Conservation (phyloP, 306 rosid genomes). For the Senna tora region DNA sequence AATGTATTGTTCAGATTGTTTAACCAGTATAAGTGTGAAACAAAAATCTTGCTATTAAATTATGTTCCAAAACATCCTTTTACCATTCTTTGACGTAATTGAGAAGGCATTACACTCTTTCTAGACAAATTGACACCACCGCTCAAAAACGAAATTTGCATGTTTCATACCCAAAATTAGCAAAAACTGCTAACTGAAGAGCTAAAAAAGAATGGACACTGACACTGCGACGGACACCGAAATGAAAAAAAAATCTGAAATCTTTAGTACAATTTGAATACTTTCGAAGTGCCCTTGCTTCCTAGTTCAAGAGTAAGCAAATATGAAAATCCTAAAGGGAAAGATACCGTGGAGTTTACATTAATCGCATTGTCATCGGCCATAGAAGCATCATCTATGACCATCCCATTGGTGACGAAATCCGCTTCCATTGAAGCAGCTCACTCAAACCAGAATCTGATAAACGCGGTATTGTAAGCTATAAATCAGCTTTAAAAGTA, state of each 20-base stretch:
- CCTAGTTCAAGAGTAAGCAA: background rate
- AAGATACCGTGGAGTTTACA: constrained; percentile 56
- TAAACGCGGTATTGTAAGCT: background rate
- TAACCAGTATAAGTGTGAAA: too few relatives aligned
- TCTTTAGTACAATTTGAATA: background rate
- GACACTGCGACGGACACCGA: background rate
- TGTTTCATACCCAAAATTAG: constrained; percentile 11
- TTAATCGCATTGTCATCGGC: constrained; percentile 41
- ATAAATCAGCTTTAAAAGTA: constrained; percentile 21
- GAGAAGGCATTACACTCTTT: background rate
- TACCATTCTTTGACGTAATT: background rate
- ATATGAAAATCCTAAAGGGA: constrained; percentile 1
- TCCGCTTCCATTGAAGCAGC: constrained; percentile 57
- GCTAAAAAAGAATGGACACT: background rate
- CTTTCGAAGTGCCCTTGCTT: background rate
- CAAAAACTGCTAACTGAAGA: background rate
- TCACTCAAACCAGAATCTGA: constrained; percentile 36
- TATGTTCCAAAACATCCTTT: background rate
- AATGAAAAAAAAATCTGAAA: background rate
- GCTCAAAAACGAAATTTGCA: constrained; percentile 19
- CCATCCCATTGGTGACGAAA: constrained; percentile 53
- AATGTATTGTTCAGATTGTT: background rate
- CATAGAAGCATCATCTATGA: constrained; percentile 57
- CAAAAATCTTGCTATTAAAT: background rate
- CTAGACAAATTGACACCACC: constrained; percentile 3